Base-by-base conservation (phyloP, 2,329 filamentous ascomycete species). In the Trichoderma semiorbis region DNA sequence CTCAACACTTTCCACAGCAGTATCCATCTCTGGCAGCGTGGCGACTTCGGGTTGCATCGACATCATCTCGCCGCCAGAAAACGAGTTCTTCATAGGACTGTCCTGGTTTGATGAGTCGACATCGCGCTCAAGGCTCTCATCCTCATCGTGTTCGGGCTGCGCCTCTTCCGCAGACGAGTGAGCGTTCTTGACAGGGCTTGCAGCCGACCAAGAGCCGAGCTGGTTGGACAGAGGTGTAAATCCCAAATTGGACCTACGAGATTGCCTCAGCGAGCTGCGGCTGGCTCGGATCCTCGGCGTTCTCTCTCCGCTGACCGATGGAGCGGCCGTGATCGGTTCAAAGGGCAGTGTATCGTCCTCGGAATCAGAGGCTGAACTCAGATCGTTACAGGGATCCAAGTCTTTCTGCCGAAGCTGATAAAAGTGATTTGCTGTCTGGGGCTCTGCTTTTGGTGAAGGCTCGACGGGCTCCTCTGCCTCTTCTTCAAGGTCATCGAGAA, bases 141-240 rank as follows among this genome's bases (percentile, higher is more conserved):
- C 55, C 24, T 39, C 21, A 8, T 21, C 14, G 21, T 36, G 21
- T 14, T 28, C 58, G 5, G 12, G 30, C n/a, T 57, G 18, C n/a
- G 53, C 8, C 21, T 60, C 53, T 14, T 30, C 50, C 18, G 26
- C 60, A 11, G 50, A 34, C 18, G 57, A 36, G n/a, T 18, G 50
- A n/a, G 47, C 61, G 14, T 32, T 28, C 73, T 80, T 80, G 65
- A 78, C 75, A 73, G 75, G 89, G 74, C 88, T 92, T 28, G 84
- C 84, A 1, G 90, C 84, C 74, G 86, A 85, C 91, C 92, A 93
- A 28, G 85, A 84, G 72, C 83, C 86, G 5, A 93, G 81, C 75
- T 91, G 87, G 47, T 86, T 83, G 5, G 88, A 88, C 47, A 93
- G 81, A 28, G 90, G 89, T 1, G 90, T 92, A 73, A 92, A 91